Evolutionary conservation across 805 yeast species (phyloP), one percentile per base, ranked within the genome.

Genomic region (Monosporozyma aquatica): DNA sequence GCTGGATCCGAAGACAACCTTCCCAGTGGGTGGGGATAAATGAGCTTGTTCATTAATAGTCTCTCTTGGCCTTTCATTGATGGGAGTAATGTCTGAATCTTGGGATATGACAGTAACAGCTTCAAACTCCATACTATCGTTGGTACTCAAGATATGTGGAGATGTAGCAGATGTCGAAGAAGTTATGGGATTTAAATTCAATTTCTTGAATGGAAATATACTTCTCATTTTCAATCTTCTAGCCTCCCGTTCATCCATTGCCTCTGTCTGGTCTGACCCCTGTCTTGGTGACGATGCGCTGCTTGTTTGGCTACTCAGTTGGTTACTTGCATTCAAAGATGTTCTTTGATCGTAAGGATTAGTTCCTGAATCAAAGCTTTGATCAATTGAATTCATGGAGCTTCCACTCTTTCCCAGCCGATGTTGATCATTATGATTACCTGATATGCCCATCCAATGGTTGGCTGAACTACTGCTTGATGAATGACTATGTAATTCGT

Each of bases 1-100:
- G 0, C 80, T 74, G n/a, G 77, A 66, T 0, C 89, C 92, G 65
- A 86, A 86, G 1, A 83, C 65, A 1, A 35, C 44, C 5, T 26
- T 37, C n/a, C 29, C 15, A 18, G 22, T 32, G n/a, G 29, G 33
- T 26, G 38, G 40, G 34, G 25, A 26, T 13, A 26, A 27, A 21
- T 17, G 8, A 5, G 33, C 18, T 3, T 18, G 20, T 2, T 18
- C 22, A 23, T 28, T 11, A 4, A 23, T 33, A 22, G 18, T n/a
- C 7, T 24, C 30, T 14, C n/a, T 21, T 3, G 20, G 6, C 4
- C 27, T 22, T 5, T 34, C 22, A 4, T 18, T 26, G 8, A 15
- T 18, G 11, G 32, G 39, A 25, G 39, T 13, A n/a, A 13, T 10
- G n/a, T 41, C 47, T 11, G 46, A 25, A 20, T 45, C 44, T 17